A percentile compares a stretch with the other conserved stretches of the same genome.
phyloP scores from a whole-genome alignment of 495 filamentous ascomycete genomes.

The Xylaria venustula region DNA sequence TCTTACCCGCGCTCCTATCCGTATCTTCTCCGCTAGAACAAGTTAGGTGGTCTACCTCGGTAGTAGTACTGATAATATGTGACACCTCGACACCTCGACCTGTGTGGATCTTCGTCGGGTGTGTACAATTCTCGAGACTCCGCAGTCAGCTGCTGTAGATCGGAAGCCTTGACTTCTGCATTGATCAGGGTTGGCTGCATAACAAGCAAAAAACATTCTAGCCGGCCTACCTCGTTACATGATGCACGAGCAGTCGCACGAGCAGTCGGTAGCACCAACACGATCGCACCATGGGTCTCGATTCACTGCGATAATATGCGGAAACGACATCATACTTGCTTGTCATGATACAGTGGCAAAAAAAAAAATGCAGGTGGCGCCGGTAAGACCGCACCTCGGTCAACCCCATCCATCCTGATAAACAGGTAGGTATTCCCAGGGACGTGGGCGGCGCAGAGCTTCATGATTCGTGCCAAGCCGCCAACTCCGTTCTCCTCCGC shows the following conservation, averaged over 20 bases:
- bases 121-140: too few species aligned
- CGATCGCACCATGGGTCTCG: not conserved
- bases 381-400: not conserved
- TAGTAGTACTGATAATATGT: too few species aligned
- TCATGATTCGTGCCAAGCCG: conserved; percentile 3
- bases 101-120: too few species aligned
- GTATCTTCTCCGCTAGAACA: too few species aligned
- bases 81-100: too few species aligned
- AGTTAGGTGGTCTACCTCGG: too few species aligned
- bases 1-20: too few species aligned
- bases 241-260: too few species aligned
- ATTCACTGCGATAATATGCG: not conserved
- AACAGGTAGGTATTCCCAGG: not conserved
- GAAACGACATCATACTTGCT: not conserved
- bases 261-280: not conserved
- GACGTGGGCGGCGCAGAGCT: not conserved
- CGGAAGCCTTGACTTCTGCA: not conserved
- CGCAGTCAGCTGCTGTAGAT: not conserved
- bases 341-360: not conserved
- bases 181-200: too few species aligned
- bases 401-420: not conserved
- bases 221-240: too few species aligned
- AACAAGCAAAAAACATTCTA: conserved; percentile 3
- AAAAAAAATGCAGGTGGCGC: not conserved
- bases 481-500: not conserved